These are phyloP conservation scores for Lactifluus piperatus DNA, from an alignment of 768 basidiomycete species.

Conservation along the genomic window DNA sequence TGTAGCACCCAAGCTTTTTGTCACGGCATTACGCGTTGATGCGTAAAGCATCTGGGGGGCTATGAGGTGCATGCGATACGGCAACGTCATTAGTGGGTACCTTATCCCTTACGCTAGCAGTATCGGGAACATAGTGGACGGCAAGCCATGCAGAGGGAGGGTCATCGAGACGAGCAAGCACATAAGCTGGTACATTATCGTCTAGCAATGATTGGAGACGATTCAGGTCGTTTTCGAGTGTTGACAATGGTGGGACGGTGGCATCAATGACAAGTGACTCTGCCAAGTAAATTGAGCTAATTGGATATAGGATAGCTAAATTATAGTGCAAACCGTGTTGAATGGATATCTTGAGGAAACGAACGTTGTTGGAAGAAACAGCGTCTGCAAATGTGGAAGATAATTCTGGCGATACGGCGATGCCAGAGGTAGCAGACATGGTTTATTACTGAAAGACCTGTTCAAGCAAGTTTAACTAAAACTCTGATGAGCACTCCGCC, in stretches of 20 bases:
- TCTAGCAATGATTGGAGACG: constrained; percentile 50
- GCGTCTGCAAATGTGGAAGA: constrained; percentile 49
- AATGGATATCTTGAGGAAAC: constrained; percentile 76
- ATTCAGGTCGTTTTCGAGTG: constrained; percentile 54
- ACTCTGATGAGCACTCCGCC: constrained; percentile 24
- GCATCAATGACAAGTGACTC: constrained; percentile 61
- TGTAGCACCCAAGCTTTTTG: constrained; percentile 66
- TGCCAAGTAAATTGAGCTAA: constrained; percentile 28
- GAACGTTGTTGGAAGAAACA: constrained; percentile 38
- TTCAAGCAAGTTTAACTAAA: neutral
- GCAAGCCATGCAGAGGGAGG: constrained; percentile 60
- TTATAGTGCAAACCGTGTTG: constrained; percentile 48
- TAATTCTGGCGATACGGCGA: constrained; percentile 53
- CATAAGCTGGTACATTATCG: constrained; percentile 61
- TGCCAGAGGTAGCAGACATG: constrained; percentile 75
- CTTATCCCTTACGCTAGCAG: constrained; percentile 76
- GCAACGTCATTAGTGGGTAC: constrained; percentile 27
- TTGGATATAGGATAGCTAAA: constrained; percentile 1
- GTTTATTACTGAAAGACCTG: neutral
- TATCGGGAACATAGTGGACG: constrained; percentile 76
- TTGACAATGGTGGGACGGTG: constrained; percentile 39
- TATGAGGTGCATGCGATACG: neutral
- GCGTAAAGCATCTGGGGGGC: constrained; percentile 76
- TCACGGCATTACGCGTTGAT: constrained; percentile 59
- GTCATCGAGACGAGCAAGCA: constrained; percentile 57